phyloP scores from a whole-genome alignment of 768 basidiomycete genomes.

The Podaxis carcinomalis region DNA sequence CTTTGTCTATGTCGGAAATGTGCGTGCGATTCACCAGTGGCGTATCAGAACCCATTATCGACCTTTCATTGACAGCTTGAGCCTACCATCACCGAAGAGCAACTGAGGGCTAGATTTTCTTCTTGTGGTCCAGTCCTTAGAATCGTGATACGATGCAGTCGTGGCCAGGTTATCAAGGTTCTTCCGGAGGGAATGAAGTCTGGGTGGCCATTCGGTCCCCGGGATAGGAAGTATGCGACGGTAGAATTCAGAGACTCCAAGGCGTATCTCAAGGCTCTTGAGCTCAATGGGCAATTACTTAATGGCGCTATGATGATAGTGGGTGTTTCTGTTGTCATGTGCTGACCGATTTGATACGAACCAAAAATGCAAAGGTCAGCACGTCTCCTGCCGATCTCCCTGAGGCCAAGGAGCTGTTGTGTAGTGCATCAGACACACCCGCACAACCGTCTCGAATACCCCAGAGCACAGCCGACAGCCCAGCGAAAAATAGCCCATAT shows the following conservation, averaged over 20 bases:
- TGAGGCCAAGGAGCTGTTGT: constrained; percentile 30
- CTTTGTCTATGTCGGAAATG: constrained; percentile 60
- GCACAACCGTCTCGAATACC: not conserved
- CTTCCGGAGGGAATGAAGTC: constrained; percentile 17
- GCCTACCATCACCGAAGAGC: constrained; percentile 28
- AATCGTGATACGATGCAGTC: constrained; percentile 37
- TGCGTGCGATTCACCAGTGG: constrained; percentile 25
- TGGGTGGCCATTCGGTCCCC: constrained; percentile 15
- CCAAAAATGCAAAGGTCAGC: constrained; percentile 25
- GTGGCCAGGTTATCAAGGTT: constrained; percentile 30
- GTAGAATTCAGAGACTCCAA: constrained; percentile 36
- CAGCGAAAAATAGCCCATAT: not conserved
- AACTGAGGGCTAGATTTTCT: constrained; percentile 29
- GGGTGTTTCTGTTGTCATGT: constrained; percentile 16
- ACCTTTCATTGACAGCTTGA: constrained; percentile 23
- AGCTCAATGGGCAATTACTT: constrained; percentile 31
- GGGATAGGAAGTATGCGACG: constrained; percentile 48
- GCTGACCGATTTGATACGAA: not conserved
- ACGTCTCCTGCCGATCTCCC: constrained; percentile 34
- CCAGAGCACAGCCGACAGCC: not conserved
- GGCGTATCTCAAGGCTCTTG: constrained; percentile 38
- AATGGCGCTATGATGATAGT: constrained; percentile 38
- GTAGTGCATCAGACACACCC: constrained; percentile 17
- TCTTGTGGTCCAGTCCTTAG: constrained; percentile 26
- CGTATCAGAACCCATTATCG: not conserved